Evolutionary conservation across 305 asterid genomes (phyloP), one percentile per base, ranked within the genome.

Genomic region (Fraxinus dipetala): DNA sequence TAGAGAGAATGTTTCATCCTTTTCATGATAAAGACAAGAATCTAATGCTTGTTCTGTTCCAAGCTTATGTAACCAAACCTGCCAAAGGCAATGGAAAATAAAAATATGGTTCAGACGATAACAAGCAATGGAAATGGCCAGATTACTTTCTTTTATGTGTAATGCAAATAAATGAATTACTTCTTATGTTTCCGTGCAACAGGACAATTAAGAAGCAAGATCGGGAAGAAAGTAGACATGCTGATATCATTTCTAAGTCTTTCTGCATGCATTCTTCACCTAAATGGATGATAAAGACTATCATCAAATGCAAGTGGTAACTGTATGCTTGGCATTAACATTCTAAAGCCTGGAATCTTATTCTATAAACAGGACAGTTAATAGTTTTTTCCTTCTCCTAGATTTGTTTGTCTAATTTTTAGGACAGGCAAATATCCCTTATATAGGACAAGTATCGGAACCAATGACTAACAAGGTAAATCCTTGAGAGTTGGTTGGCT

Each of bases 1-100:
- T 78, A 95, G 85, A 84, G 97, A 94, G 90, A 95, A 94, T 90
- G 85, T 92, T 72, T 91, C 95, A 84, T 94, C 98, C 88, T 87
- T 92, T 88, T 95, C 99, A 87, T 94, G 97, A 91, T 89, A 94
- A 81, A 95, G 95, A 87, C 99, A 95, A 79, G 79, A 80, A 85
- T 94, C 97, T 72, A 75, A 84, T 43, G 92, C 89, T 87, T 92
- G 97, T 69, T 93, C 95, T 11, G 93, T 83, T 56, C 93, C 97
- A 84, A 95, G 85, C 85, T 83, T 88, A 87, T 95, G 99, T 79
- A 95, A 83, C 99, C 99, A 95, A 48, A 86, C 97, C 99, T 94
- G 89, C 80, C 81, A 83, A 79, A 78, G 75, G 83, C 43, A 79
- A 76, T 38, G 65, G 43, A 78, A 81, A 84, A 82, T 65, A 80